These are phyloP conservation scores for Streptanthus diversifolius DNA, from an alignment of 345 rosid genomes.

Conservation along the genomic window DNA sequence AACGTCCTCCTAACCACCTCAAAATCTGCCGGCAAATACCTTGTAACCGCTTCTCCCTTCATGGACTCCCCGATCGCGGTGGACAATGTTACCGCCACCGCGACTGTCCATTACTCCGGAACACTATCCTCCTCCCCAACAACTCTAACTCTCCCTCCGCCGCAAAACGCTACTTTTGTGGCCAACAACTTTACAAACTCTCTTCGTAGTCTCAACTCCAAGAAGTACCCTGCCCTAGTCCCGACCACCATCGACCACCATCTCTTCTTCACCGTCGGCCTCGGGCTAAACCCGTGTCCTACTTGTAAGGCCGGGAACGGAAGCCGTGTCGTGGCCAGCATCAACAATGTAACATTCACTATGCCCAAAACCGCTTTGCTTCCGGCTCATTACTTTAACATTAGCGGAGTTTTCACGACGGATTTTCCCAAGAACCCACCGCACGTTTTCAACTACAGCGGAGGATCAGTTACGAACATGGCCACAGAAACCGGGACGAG, in stretches of 20 bases:
- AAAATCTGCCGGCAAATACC: constrained; percentile 55
- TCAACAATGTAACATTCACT: constrained; percentile 76
- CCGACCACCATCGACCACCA: constrained; percentile 67
- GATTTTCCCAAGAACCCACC: constrained; percentile 83
- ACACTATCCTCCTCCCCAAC: constrained; percentile 56
- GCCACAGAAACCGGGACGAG: constrained; percentile 59
- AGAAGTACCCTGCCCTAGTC: constrained; percentile 66
- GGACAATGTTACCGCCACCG: constrained; percentile 80
- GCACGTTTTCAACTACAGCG: constrained; percentile 54
- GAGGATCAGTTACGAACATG: constrained; percentile 54
- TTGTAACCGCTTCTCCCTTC: constrained; percentile 78
- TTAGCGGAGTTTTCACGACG: constrained; percentile 71
- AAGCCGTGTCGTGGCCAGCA: constrained; percentile 65
- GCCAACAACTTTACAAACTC: constrained; percentile 56
- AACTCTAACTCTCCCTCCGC: constrained; percentile 55
- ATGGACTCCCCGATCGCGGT: constrained; percentile 87
- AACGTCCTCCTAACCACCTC: constrained; percentile 62
- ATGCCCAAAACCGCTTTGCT: constrained; percentile 83
- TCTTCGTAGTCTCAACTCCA: constrained; percentile 75
- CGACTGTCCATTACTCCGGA: constrained; percentile 77
- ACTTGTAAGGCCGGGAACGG: constrained; percentile 77
- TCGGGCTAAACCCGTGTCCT: constrained; percentile 74
- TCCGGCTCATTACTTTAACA: constrained; percentile 78
- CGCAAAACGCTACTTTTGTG: constrained; percentile 65
- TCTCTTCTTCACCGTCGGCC: constrained; percentile 74